phyloP scores from a whole-genome alignment of 148 eudicot genomes.

The Rhododendron mucronatum region DNA sequence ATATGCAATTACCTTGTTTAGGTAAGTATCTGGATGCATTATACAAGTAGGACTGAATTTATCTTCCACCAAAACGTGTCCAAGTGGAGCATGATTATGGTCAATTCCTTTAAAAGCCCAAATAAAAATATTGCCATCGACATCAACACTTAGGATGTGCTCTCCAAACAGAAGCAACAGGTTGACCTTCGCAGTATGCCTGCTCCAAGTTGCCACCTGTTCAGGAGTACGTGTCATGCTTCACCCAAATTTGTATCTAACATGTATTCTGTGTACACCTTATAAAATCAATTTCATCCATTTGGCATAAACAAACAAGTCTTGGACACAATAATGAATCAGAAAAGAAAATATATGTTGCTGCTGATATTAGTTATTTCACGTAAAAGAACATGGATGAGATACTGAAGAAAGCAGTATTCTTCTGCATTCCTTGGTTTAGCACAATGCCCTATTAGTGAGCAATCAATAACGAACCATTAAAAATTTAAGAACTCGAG shows the following conservation, averaged over 20 bases:
- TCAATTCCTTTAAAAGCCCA: conserved; percentile 93
- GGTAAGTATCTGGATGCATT: conserved; percentile 94
- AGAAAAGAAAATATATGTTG: not conserved
- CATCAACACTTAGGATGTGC: conserved; percentile 83
- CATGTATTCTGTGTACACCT: not conserved
- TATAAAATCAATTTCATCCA: not conserved
- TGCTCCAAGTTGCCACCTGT: conserved; percentile 92
- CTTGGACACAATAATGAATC: not conserved
- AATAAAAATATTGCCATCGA: conserved; percentile 59
- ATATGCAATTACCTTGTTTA: conserved; percentile 67
- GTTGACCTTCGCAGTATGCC: conserved; percentile 72
- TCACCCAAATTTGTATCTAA: not conserved
- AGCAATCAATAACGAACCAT: not conserved
- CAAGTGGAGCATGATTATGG: conserved; percentile 56
- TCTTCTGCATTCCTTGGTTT: not conserved
- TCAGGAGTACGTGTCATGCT: conserved; percentile 8
- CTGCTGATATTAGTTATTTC: not conserved
- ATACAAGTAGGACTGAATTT: conserved; percentile 72
- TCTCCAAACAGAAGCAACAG: conserved; percentile 81
- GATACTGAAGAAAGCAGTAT: not conserved
- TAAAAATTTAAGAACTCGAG: not conserved
- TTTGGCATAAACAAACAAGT: not conserved
- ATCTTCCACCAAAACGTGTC: conserved; percentile 58
- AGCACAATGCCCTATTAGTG: not conserved
- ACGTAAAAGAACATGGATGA: not conserved